Conservation (phyloP, 371 early-diverging fungal genomes). For the Fennellomyces sp. region DNA sequence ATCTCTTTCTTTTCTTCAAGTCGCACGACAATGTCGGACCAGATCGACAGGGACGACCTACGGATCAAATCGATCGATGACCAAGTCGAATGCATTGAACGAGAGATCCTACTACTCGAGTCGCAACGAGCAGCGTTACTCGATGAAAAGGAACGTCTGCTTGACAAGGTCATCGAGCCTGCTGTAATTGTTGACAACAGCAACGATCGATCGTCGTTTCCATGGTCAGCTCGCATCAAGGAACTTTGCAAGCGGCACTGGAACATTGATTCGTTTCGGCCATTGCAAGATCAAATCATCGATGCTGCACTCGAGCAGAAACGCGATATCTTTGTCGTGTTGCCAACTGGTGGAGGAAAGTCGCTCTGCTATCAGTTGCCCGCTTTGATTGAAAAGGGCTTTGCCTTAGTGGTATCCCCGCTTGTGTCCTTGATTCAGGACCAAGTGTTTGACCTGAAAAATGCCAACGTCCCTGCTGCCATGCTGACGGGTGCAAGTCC, state of each 20-base stretch:
- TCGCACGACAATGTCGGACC: too few relatives aligned
- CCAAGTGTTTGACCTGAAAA: slow-evolving; percentile 77
- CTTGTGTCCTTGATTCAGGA: slow-evolving; percentile 85
- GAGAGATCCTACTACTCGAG: too few relatives aligned
- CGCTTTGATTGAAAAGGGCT: slow-evolving; percentile 72
- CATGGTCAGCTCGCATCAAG: slow-evolving; percentile 55
- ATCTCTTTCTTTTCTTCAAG: too few relatives aligned
- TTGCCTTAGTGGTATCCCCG: slow-evolving; percentile 87
- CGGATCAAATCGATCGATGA: not conserved
- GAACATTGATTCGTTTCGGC: slow-evolving; percentile 63
- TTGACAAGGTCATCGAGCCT: not conserved
- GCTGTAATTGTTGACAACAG: not conserved
- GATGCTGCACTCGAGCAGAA: slow-evolving; percentile 70
- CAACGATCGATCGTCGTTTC: slow-evolving; percentile 32
- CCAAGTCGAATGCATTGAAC: not conserved
- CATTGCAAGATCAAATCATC: slow-evolving; percentile 73
- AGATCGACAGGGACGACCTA: too few relatives aligned
- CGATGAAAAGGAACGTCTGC: not conserved
- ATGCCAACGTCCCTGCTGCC: slow-evolving; percentile 70
- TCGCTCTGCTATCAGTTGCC: slow-evolving; percentile 89
- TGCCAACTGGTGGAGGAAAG: slow-evolving; percentile 94
- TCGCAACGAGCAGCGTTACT: slow-evolving; percentile 5
- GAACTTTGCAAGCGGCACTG: slow-evolving; percentile 46
- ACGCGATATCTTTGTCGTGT: slow-evolving; percentile 81
- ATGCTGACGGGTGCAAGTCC: slow-evolving; percentile 64